A percentile compares a stretch with the other conserved stretches of the same genome.
phyloP scores from a whole-genome alignment of 2,329 filamentous ascomycete species.

The Chaetomiaceae sp. region DNA sequence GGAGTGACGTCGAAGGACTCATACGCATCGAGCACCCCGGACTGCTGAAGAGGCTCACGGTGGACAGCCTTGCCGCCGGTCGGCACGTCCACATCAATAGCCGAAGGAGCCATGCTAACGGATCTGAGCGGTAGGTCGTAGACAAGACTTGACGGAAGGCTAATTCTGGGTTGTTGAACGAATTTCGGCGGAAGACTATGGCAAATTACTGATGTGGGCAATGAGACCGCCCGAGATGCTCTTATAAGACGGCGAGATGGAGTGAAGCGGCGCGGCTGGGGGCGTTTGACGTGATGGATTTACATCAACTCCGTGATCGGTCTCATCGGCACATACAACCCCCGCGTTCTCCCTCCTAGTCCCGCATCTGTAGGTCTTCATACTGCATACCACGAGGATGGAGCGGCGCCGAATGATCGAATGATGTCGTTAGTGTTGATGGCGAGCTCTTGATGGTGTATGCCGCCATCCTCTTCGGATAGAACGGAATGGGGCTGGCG shows the following conservation, averaged over 20 bases:
- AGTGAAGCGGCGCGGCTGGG: no score
- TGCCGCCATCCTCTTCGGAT: conserved; percentile 10
- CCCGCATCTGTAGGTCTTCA: neutral
- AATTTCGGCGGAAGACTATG: no score
- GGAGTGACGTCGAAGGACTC: conserved; percentile 55
- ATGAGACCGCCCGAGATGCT: no score
- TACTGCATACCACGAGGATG: neutral
- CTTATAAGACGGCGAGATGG: no score
- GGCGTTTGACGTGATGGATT: neutral
- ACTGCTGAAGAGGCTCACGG: conserved; percentile 40
- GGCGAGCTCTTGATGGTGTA: conserved; percentile 12
- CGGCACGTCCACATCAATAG: conserved; percentile 16
- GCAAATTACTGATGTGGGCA: no score
- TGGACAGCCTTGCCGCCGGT: conserved; percentile 11
- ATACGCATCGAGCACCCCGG: conserved; percentile 45
- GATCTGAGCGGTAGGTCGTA: neutral
- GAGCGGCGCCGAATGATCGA: neutral
- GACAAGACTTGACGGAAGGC: neutral
- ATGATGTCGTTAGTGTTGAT: conserved; percentile 7
- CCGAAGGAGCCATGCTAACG: conserved; percentile 24
- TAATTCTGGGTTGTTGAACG: no score
- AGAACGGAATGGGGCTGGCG: neutral
- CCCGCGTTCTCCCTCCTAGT: neutral
- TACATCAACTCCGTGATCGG: neutral
- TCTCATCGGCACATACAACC: neutral